Evolutionary conservation across 352 stramenopile species (phyloP), one percentile per base, ranked within the genome.

Genomic region (Globisporangium barbulae): DNA sequence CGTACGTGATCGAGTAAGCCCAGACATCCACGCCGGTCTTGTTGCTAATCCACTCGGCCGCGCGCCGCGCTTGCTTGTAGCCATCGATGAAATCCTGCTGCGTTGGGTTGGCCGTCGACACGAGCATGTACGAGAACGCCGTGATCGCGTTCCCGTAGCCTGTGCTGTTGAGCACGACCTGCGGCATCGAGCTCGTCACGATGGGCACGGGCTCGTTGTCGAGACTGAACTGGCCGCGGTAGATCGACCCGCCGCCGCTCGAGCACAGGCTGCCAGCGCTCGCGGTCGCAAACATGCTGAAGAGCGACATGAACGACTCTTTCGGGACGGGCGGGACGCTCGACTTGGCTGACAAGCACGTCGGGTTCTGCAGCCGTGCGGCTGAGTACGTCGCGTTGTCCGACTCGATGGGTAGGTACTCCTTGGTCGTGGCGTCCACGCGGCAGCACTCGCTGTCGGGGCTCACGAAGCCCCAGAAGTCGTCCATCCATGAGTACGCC

Each of bases 401-500:
- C 9, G 70, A 49, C 3, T 62, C 37, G 35, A 83, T 70, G 35
- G 81, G 75, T 3, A 79, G 60, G 65, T 89, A 93, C 5, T 68
- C 54, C 5, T 63, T 62, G 12, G 76, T 71, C 25, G 59, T 61
- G 2, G 42, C 21, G 28, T 90, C 70, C 35, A 91, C 68, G 7
- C 79, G 79, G 42, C 84, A 93, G 60, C 84, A 93, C 63, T 90
- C 84, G 41, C 52, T 87, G 35, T 83, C 72, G 10, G 81, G 70
- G 13, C 78, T 74, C 42, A 83, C 65, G 68, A 91, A 93, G 7
- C 64, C 45, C 82, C 82, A 91, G 67, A 91, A 89, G 59, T 91
- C 76, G 67, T 93, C 84, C 21, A 91, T 67, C 84, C 84, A 93
- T 39, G 84, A 93, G 33, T 73, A 74, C 63, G 83, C 76, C 33